Evolutionary conservation across 2,329 filamentous ascomycete species (phyloP).

Genomic region (Diaporthe ampelina): DNA sequence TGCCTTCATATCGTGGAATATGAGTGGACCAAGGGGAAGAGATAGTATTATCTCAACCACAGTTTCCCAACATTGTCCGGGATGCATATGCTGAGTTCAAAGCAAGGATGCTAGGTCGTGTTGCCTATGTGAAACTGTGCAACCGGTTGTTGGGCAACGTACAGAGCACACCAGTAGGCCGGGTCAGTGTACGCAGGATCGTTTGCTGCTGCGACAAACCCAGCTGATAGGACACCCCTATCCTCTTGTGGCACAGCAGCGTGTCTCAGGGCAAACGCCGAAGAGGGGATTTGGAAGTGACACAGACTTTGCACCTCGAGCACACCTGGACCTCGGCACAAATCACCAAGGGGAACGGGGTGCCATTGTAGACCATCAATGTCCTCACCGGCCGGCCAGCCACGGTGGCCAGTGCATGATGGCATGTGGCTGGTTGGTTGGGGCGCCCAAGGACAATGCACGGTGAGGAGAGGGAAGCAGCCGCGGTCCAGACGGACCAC

Average conservation of each 20-base stretch:
- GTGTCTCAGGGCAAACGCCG: neutral
- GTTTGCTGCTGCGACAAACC: neutral
- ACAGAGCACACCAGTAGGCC: neutral
- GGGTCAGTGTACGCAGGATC: neutral
- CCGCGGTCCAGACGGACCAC: neutral
- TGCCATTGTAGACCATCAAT: neutral
- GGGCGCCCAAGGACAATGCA: neutral
- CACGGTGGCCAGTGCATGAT: neutral
- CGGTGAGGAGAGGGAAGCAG: neutral
- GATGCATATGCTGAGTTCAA: neutral
- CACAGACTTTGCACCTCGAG: neutral
- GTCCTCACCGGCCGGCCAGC: neutral
- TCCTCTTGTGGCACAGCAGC: neutral
- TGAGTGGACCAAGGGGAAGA: neutral
- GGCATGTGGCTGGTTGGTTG: neutral
- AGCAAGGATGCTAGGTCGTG: neutral
- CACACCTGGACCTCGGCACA: constrained; percentile 6
- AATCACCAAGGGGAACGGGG: no score
- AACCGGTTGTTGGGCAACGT: neutral
- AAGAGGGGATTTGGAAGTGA: neutral
- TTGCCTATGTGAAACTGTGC: neutral
- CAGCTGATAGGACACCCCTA: neutral
- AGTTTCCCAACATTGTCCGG: neutral
- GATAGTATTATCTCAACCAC: neutral
- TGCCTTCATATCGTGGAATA: neutral